Percentiles rank a stretch among this genome's conserved stretches.
These are phyloP conservation scores for Cladosporium halotolerans DNA, from an alignment of 2,329 filamentous ascomycete species.

Conservation along the genomic window DNA sequence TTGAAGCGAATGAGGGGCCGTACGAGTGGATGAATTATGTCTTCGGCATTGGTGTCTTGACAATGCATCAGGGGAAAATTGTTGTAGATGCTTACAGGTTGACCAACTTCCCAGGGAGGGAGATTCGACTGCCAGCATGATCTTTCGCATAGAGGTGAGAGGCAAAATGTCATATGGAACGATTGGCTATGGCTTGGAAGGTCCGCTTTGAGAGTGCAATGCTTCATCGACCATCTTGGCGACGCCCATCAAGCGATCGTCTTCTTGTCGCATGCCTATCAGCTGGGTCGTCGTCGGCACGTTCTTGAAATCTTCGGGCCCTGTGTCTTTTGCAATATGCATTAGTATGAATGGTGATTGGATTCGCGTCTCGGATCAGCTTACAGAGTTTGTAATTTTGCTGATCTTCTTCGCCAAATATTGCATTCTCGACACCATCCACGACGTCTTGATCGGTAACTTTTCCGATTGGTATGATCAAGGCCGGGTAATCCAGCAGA, in stretches of 20 bases:
- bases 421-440: slow-evolving; percentile 27
- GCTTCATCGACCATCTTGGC: slow-evolving; percentile 25
- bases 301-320: slow-evolving; percentile 24
- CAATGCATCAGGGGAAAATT: slow-evolving; percentile 18
- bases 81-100: slow-evolving; percentile 22
- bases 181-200: background rate
- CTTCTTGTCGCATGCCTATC: slow-evolving; percentile 28
- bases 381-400: slow-evolving; percentile 23
- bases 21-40: slow-evolving; percentile 22
- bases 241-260: slow-evolving; percentile 25
- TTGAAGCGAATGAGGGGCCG: slow-evolving; percentile 17
- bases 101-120: slow-evolving; percentile 18
- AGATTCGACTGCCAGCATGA: background rate
- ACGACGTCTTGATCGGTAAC: slow-evolving; percentile 37
- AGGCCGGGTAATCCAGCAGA: slow-evolving; percentile 57
- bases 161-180: background rate
- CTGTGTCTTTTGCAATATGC: slow-evolving; percentile 23
- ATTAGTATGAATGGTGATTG: no score
- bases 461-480: slow-evolving; percentile 51
- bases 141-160: background rate
- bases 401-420: slow-evolving; percentile 12
- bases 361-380: background rate
- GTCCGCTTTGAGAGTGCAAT: slow-evolving; percentile 15
- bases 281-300: slow-evolving; percentile 27
- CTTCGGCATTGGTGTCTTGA: slow-evolving; percentile 20